These are phyloP conservation scores for Chaetomium fimeti DNA, from an alignment of 495 filamentous ascomycete species.

Conservation along the genomic window DNA sequence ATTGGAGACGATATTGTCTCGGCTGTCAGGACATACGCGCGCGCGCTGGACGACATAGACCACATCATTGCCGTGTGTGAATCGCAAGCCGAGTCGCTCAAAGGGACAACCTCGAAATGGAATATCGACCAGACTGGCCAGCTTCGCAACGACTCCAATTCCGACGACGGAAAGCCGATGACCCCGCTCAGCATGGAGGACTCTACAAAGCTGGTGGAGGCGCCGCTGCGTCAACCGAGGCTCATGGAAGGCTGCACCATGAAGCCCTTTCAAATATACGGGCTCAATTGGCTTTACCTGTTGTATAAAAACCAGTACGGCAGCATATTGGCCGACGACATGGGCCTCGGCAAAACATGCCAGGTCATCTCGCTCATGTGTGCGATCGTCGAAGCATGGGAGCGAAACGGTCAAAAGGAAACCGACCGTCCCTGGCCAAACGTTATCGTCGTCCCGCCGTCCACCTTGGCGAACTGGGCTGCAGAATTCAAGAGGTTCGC, in stretches of 20 bases:
- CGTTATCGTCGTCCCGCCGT: conserved; percentile 84
- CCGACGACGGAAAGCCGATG: conserved; percentile 31
- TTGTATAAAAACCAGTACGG: conserved; percentile 74
- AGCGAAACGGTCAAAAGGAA: conserved; percentile 17
- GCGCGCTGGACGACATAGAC: conserved; percentile 66
- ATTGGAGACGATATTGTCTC: conserved; percentile 45
- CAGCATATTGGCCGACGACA: conserved; percentile 93
- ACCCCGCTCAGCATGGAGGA: conserved; percentile 34
- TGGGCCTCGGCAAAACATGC: conserved; percentile 97
- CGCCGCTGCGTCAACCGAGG: conserved; percentile 58
- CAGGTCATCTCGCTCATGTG: conserved; percentile 92
- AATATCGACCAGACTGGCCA: conserved; percentile 69
- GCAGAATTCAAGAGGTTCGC: conserved; percentile 88
- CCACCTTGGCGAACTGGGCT: conserved; percentile 93
- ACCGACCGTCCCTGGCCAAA: conserved; percentile 68
- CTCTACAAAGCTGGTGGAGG: conserved; percentile 25
- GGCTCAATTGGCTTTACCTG: conserved; percentile 87
- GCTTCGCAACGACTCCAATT: conserved; percentile 25
- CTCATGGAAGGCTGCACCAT: conserved; percentile 70
- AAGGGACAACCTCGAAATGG: conserved; percentile 70
- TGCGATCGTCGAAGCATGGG: conserved; percentile 63
- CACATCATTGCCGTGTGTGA: conserved; percentile 70
- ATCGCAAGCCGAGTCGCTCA: conserved; percentile 63
- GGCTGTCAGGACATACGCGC: conserved; percentile 33
- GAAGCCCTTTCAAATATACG: conserved; percentile 92